These are phyloP conservation scores for Talaromyces stipitatus DNA, from an alignment of 495 filamentous ascomycete genomes.

Conservation along the genomic window DNA sequence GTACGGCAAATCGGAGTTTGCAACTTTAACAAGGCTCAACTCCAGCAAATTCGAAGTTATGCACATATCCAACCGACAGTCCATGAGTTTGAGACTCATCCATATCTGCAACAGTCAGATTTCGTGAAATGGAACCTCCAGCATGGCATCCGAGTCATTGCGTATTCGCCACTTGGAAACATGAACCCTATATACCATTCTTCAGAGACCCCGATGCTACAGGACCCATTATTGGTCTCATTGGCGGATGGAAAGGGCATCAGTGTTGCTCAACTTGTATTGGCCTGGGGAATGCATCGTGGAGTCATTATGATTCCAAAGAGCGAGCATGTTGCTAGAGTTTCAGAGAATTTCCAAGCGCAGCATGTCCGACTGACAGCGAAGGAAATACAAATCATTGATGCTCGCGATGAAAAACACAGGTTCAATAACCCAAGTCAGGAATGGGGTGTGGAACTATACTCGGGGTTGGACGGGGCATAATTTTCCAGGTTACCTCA, in stretches of 20 bases:
- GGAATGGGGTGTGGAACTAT: neutral
- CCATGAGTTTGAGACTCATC: conserved; percentile 47
- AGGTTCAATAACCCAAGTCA: conserved; percentile 52
- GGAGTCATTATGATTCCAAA: conserved; percentile 53
- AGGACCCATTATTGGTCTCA: conserved; percentile 46
- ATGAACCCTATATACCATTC: conserved; percentile 46
- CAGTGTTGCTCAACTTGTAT: conserved; percentile 43
- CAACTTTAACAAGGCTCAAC: conserved; percentile 56
- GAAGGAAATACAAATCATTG: conserved; percentile 40
- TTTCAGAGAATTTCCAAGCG: conserved; percentile 39
- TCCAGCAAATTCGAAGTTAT: conserved; percentile 27
- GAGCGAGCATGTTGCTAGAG: conserved; percentile 30
- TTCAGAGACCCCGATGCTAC: conserved; percentile 37
- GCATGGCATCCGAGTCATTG: conserved; percentile 47
- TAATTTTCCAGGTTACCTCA: neutral
- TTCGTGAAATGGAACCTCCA: conserved; percentile 41
- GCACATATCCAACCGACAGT: conserved; percentile 30
- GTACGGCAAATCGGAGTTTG: conserved; percentile 56
- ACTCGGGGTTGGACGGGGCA: neutral
- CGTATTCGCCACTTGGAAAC: conserved; percentile 57
- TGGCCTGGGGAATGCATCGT: conserved; percentile 47
- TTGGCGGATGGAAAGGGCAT: conserved; percentile 46
- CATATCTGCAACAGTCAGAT: conserved; percentile 44
- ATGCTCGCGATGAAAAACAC: conserved; percentile 40
- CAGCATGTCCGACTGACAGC: conserved; percentile 36